These are phyloP conservation scores for Trichoderma sp. DNA, from an alignment of 2,329 filamentous ascomycete genomes.

Conservation along the genomic window DNA sequence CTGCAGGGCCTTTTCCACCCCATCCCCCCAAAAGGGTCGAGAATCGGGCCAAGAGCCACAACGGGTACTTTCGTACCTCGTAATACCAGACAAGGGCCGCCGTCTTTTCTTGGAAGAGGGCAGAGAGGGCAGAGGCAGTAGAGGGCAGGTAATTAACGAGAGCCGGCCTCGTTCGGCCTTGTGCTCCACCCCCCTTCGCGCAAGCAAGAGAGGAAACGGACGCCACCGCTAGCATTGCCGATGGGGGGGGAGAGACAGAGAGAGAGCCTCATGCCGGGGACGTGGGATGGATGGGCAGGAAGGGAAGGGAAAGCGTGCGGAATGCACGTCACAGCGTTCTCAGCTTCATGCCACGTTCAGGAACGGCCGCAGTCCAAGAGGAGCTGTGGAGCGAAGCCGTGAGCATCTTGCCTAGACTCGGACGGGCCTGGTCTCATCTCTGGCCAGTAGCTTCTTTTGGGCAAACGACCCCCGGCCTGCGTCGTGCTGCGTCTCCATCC, in stretches of 20 bases:
- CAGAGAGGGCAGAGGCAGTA: too few species aligned
- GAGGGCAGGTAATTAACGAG: constrained; percentile 8
- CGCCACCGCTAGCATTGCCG: constrained; percentile 25
- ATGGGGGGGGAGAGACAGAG: constrained; percentile 1
- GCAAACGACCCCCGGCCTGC: not conserved
- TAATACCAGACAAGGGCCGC: constrained; percentile 10
- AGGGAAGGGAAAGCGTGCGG: not conserved
- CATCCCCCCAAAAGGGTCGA: too few species aligned
- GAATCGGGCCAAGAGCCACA: too few species aligned
- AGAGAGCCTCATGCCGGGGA: constrained; percentile 22
- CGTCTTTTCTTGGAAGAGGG: too few species aligned
- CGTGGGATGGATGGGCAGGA: not conserved
- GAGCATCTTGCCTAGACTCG: not conserved
- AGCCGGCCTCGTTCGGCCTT: constrained; percentile 3
- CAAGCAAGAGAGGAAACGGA: not conserved
- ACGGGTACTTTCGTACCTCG: not conserved
- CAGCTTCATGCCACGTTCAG: constrained; percentile 9
- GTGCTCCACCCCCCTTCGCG: constrained; percentile 7
- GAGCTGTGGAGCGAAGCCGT: constrained; percentile 4
- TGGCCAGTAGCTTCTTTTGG: constrained; percentile 8
- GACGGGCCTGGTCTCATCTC: not conserved
- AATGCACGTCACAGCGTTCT: constrained; percentile 23
- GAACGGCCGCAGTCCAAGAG: constrained; percentile 13
- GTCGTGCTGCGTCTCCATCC: too few species aligned
- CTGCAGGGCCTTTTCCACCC: not conserved